A percentile compares a stretch with the other conserved stretches of the same genome.
phyloP scores from a whole-genome alignment of 495 filamentous ascomycete species.

The Penicillium arizonense region DNA sequence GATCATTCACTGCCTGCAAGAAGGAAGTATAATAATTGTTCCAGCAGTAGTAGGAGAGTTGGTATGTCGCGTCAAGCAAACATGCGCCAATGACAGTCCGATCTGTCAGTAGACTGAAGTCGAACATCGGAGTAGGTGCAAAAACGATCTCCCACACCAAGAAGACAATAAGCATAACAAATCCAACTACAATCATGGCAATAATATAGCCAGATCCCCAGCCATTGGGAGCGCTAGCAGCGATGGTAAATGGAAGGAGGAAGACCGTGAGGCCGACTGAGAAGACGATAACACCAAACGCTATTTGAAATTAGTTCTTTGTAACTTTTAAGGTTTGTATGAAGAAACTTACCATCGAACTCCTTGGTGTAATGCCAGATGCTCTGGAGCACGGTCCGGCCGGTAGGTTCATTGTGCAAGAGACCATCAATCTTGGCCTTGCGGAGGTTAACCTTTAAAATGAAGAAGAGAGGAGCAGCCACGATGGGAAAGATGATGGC shows the following conservation, averaged over 20 bases:
- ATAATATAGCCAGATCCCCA: conserved; percentile 53
- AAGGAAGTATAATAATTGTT: conserved; percentile 65
- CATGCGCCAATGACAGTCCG: conserved; percentile 63
- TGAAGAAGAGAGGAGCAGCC: conserved; percentile 42
- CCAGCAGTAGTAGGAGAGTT: conserved; percentile 52
- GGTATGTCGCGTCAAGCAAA: conserved; percentile 52
- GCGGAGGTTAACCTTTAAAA: conserved; percentile 49
- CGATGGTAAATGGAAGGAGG: conserved; percentile 57
- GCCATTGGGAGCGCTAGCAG: conserved; percentile 33
- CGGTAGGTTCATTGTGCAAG: conserved; percentile 29
- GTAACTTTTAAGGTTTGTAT: not conserved
- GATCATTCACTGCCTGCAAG: conserved; percentile 69
- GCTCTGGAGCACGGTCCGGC: conserved; percentile 36
- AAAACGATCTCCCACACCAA: conserved; percentile 51
- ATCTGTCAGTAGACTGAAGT: conserved; percentile 52
- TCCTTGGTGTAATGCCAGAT: conserved; percentile 52
- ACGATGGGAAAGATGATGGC: conserved; percentile 55
- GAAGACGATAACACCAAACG: conserved; percentile 55
- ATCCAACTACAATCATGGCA: conserved; percentile 54
- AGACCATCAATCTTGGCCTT: conserved; percentile 48
- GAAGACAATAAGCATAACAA: conserved; percentile 51
- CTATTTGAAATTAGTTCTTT: conserved; percentile 12
- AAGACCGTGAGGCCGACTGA: conserved; percentile 55
- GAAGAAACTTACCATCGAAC: conserved; percentile 45
- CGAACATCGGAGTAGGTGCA: conserved; percentile 53